A percentile compares a stretch with the other conserved stretches of the same genome.
phyloP scores from a whole-genome alignment of 345 rosid species.

The sweet orange (Citrus sinensis) region DVS_A1.0 CM039163.1:3467001-3467500 shows the following conservation, averaged over 20 bases:
- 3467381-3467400: not conserved
- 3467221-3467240: constrained; percentile 77
- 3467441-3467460: not conserved
- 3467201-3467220: constrained; percentile 51
- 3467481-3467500: not conserved
- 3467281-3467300: constrained; percentile 63
- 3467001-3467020: constrained; percentile 77
- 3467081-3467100: constrained; percentile 75
- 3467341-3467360: constrained; percentile 65
- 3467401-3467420: not conserved
- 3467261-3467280: constrained; percentile 82
- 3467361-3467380: not conserved
- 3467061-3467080: constrained; percentile 79
- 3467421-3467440: not conserved
- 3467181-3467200: not conserved
- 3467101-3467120: constrained; percentile 4
- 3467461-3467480: not conserved
- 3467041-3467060: constrained; percentile 67
- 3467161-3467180: not conserved
- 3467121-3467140: not conserved
- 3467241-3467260: constrained; percentile 69
- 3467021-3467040: constrained; percentile 77
- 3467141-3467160: not conserved
- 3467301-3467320: constrained; percentile 69
- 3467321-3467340: constrained; percentile 78